Evolutionary conservation across 1,284 basidiomycete genomes (phyloP).

Genomic region (Ustanciosporium gigantosporum): DNA sequence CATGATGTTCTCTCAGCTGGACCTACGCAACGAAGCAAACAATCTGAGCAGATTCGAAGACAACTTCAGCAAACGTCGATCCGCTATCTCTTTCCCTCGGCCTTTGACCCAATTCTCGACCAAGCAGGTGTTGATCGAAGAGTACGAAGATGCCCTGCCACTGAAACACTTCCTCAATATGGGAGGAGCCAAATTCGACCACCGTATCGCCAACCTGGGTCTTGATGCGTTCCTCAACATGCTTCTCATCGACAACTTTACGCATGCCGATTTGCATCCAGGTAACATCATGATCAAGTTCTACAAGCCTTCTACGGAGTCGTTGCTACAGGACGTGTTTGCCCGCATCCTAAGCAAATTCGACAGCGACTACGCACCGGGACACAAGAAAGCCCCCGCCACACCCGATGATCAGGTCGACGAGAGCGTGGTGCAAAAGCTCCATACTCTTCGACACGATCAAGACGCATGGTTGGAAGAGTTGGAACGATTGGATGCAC

Average conservation of each 20-base stretch:
- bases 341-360: slow-evolving; percentile 52
- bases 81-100: slow-evolving; percentile 84
- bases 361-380: slow-evolving; percentile 54
- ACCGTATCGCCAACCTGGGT: slow-evolving; percentile 86
- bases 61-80: slow-evolving; percentile 76
- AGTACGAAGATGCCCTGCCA: slow-evolving; percentile 89
- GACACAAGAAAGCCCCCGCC: slow-evolving; percentile 32
- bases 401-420: slow-evolving; percentile 66
- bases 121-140: slow-evolving; percentile 82
- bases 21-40: slow-evolving; percentile 85
- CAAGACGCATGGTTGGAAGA: slow-evolving; percentile 74
- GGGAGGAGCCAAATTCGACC: slow-evolving; percentile 82
- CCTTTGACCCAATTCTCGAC: slow-evolving; percentile 81
- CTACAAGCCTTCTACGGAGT: slow-evolving; percentile 70
- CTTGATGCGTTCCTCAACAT: slow-evolving; percentile 97
- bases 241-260: slow-evolving; percentile 97
- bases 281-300: slow-evolving; percentile 99
- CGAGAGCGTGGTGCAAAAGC: slow-evolving; percentile 69
- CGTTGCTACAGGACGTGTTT: slow-evolving; percentile 47
- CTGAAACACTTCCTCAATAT: slow-evolving; percentile 84
- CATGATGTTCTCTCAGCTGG: slow-evolving; percentile 97
- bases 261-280: slow-evolving; percentile 81
- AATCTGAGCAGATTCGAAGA: slow-evolving; percentile 83
- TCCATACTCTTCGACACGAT: slow-evolving; percentile 67
- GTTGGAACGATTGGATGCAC: slow-evolving; percentile 69